Percentiles rank a stretch among this genome's conserved stretches.
These are phyloP conservation scores for Aureobasidium sp. DNA, from an alignment of 2,329 filamentous ascomycete species.

Conservation along the genomic window DNA sequence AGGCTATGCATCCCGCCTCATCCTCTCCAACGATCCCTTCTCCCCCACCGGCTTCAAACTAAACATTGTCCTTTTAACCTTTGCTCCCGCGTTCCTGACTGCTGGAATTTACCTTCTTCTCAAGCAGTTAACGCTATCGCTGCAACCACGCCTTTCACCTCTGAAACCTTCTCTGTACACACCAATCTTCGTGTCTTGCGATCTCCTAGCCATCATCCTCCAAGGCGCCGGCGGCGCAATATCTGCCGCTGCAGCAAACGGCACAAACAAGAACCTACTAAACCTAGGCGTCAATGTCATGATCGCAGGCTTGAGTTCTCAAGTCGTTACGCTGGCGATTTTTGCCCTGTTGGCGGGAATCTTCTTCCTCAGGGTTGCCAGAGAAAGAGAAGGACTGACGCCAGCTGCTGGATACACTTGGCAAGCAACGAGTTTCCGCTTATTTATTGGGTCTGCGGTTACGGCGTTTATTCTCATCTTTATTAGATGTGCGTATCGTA, in stretches of 20 bases:
- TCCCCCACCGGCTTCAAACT: constrained; percentile 37
- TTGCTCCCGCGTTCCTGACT: constrained; percentile 40
- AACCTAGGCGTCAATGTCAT: constrained; percentile 49
- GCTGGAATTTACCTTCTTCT: constrained; percentile 41
- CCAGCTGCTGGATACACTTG: background rate
- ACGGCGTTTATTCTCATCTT: constrained; percentile 24
- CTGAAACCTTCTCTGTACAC: constrained; percentile 35
- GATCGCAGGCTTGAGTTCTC: constrained; percentile 51
- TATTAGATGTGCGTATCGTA: constrained; percentile 25
- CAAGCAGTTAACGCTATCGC: constrained; percentile 38
- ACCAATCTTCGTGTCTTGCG: constrained; percentile 54
- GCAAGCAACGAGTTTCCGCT: constrained; percentile 21
- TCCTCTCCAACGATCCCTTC: constrained; percentile 39
- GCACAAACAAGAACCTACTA: constrained; percentile 30
- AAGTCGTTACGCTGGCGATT: constrained; percentile 47
- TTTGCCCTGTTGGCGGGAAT: constrained; percentile 39
- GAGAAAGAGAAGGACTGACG: background rate
- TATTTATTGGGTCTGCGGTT: constrained; percentile 24
- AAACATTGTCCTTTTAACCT: constrained; percentile 37
- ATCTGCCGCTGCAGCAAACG: constrained; percentile 43
- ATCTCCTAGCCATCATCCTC: constrained; percentile 51
- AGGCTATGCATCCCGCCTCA: constrained; percentile 37
- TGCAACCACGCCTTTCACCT: constrained; percentile 28
- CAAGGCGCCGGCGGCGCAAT: constrained; percentile 54
- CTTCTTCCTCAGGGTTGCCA: constrained; percentile 23